Percentiles rank a stretch among this genome's conserved stretches.
phyloP scores from a whole-genome alignment of 768 basidiomycete genomes.

The Tulasnella sp. region DNA sequence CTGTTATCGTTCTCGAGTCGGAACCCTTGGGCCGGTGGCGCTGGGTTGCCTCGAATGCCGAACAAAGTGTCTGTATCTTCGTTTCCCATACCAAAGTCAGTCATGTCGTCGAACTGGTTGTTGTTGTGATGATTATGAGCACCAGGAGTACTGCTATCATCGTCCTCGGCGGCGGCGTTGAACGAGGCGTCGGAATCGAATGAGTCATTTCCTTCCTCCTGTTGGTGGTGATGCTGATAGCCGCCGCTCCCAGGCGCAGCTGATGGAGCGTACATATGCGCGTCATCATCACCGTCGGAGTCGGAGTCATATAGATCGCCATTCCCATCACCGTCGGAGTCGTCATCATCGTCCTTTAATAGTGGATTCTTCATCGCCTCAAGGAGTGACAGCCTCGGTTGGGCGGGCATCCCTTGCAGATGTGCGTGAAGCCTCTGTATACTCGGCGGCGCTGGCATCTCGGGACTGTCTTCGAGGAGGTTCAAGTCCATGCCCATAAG shows the following conservation, averaged over 20 bases:
- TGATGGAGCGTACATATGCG: neutral
- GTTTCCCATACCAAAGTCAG: neutral
- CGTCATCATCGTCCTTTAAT: slow-evolving; percentile 8
- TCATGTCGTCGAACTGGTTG: neutral
- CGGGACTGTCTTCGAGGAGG: neutral
- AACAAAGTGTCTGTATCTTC: slow-evolving; percentile 6
- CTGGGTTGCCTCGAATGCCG: slow-evolving; percentile 7
- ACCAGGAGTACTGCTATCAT: neutral
- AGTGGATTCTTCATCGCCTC: neutral
- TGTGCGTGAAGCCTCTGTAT: neutral
- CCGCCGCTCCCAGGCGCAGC: neutral
- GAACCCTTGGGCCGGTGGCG: slow-evolving; percentile 1
- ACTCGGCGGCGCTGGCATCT: neutral
- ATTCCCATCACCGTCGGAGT: neutral
- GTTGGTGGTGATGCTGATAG: neutral
- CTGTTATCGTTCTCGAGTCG: neutral
- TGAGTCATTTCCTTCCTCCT: slow-evolving; percentile 1
- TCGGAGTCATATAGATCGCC: slow-evolving; percentile 1
- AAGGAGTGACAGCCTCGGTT: slow-evolving; percentile 4
- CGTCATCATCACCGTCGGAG: neutral
- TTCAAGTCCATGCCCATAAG: neutral
- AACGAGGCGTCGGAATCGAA: slow-evolving; percentile 12
- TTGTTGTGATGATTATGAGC: neutral
- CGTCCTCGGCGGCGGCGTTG: neutral
- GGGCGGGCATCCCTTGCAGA: neutral